A percentile compares a stretch with the other conserved stretches of the same genome.
phyloP scores from a whole-genome alignment of 2,329 filamentous ascomycete species.

The Calonectria honghensis region DNA sequence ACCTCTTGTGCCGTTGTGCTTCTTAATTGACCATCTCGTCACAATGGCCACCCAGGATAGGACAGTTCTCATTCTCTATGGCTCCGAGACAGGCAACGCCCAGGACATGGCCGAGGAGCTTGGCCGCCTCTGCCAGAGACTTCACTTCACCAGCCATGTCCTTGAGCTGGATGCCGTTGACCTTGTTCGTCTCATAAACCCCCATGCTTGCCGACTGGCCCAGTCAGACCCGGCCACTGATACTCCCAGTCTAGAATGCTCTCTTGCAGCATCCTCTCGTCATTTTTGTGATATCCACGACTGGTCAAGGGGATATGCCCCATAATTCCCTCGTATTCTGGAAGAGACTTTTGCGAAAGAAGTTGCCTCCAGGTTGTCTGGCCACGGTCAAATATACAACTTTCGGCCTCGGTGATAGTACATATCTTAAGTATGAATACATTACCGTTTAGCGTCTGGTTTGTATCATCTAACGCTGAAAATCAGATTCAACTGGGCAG shows the following conservation, averaged over 20 bases:
- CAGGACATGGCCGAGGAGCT: slow-evolving; percentile 94
- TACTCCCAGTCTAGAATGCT: slow-evolving; percentile 64
- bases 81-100: slow-evolving; percentile 95
- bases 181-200: slow-evolving; percentile 75
- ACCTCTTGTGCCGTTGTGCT: background rate
- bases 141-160: slow-evolving; percentile 86
- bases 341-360: slow-evolving; percentile 88
- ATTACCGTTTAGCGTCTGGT: background rate
- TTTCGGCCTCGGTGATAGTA: slow-evolving; percentile 95
- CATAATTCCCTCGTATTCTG: slow-evolving; percentile 89
- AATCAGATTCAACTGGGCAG: slow-evolving; percentile 91
- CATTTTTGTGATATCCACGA: slow-evolving; percentile 91
- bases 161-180: slow-evolving; percentile 85
- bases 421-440: slow-evolving; percentile 85
- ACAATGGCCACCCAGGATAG: slow-evolving; percentile 58
- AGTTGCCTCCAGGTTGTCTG: slow-evolving; percentile 82
- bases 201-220: background rate
- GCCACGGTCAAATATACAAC: slow-evolving; percentile 83
- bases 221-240: slow-evolving; percentile 36
- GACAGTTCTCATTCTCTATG: slow-evolving; percentile 85
- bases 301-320: slow-evolving; percentile 95
- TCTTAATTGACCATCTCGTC: slow-evolving; percentile 11
- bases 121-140: slow-evolving; percentile 81
- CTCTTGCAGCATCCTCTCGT: slow-evolving; percentile 75
- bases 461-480: slow-evolving; percentile 19